These are phyloP conservation scores for Aspergillus sclerotiicarbonarius DNA, from an alignment of 495 filamentous ascomycete genomes.

Conservation along the genomic window DNA sequence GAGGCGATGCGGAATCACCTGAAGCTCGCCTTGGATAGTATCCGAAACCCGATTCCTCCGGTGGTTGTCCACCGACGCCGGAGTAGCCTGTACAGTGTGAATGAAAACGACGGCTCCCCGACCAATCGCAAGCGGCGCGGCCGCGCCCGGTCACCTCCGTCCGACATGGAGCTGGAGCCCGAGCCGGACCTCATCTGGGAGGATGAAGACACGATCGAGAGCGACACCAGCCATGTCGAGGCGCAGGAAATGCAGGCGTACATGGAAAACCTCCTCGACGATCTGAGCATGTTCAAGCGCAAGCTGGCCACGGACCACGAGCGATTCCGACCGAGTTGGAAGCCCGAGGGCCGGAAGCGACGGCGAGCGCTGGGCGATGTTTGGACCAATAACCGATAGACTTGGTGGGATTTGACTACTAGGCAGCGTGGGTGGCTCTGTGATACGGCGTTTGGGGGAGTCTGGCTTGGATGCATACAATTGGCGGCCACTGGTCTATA, in stretches of 20 bases:
- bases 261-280: slow-evolving; percentile 70
- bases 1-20: slow-evolving; percentile 84
- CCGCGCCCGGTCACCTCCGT: slow-evolving; percentile 35
- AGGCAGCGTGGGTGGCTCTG: slow-evolving; percentile 9
- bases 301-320: slow-evolving; percentile 78
- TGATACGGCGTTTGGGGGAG: slow-evolving; percentile 23
- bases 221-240: slow-evolving; percentile 33
- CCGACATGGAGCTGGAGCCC: slow-evolving; percentile 30
- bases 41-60: slow-evolving; percentile 80
- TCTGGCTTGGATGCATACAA: slow-evolving; percentile 23
- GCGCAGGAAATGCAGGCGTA: slow-evolving; percentile 62
- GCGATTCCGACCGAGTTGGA: slow-evolving; percentile 46
- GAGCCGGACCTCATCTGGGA: slow-evolving; percentile 42
- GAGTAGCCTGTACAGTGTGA: slow-evolving; percentile 35
- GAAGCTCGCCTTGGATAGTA: slow-evolving; percentile 76
- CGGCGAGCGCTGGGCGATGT: slow-evolving; percentile 39
- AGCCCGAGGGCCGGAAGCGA: slow-evolving; percentile 22
- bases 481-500: slow-evolving; percentile 13
- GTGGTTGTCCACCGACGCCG: slow-evolving; percentile 35
- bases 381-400: slow-evolving; percentile 31
- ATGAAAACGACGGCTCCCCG: slow-evolving; percentile 40
- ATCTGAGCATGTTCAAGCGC: slow-evolving; percentile 75
- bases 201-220: slow-evolving; percentile 29
- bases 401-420: slow-evolving; percentile 7
- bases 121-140: slow-evolving; percentile 37